A percentile compares a stretch with the other conserved stretches of the same genome.
Evolutionary conservation across 23 red algal genomes (phyloP).

Genomic region (Gracilaria domingensis): DNA sequence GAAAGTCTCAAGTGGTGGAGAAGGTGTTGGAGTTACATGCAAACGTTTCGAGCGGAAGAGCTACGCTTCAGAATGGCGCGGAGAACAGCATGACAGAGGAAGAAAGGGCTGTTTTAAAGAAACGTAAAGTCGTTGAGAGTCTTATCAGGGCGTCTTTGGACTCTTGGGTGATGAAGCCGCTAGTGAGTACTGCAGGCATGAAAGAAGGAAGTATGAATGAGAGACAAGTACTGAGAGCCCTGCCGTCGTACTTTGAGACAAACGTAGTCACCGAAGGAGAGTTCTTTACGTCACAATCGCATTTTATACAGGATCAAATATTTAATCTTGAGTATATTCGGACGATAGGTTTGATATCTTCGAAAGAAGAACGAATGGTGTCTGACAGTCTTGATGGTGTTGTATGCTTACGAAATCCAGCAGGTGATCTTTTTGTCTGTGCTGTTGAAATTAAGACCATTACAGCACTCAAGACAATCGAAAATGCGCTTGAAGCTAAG

Average conservation of each 20-base stretch:
- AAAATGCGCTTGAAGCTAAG: background rate
- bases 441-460: constrained; percentile 57
- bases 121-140: background rate
- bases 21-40: constrained; percentile 15
- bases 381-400: constrained; percentile 24
- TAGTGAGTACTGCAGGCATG: constrained; percentile 28
- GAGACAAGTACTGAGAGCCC: background rate
- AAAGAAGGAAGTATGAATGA: constrained; percentile 16
- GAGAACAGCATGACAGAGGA: background rate
- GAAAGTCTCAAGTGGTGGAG: constrained; percentile 34
- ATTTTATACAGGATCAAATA: background rate
- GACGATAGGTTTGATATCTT: background rate
- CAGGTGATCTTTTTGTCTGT: background rate
- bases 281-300: background rate
- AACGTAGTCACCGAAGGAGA: background rate
- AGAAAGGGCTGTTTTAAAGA: background rate
- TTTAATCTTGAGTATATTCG: background rate
- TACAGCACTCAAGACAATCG: constrained; percentile 29
- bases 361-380: background rate
- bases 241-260: constrained; percentile 14
- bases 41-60: constrained; percentile 2
- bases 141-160: constrained; percentile 9
- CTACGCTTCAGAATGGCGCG: background rate
- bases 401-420: background rate
- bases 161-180: constrained; percentile 48